Evolutionary conservation across 1,139 yeast species (phyloP), one percentile per base, ranked within the genome.

Genomic region (Chernovozyma sophiae-reginae): DNA sequence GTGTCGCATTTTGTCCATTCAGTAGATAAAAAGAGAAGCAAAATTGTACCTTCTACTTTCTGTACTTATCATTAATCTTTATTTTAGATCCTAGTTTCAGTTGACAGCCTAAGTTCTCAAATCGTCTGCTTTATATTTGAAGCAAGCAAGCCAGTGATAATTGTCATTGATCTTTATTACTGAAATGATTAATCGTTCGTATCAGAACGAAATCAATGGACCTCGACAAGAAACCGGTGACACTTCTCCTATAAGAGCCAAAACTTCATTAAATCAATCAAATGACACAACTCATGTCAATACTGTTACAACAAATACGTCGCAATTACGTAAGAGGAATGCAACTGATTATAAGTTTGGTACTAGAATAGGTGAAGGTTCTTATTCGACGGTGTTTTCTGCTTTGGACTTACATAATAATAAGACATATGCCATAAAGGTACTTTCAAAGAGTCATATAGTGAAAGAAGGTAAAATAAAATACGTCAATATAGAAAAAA

Each of bases 391-490:
- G 0, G 95, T 85, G 5, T 68, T 74, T 45, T 64, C 83, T 31
- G 94, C 89, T 1, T 69, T 81, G 1, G 87, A 85, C 45, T 53
- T 65, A 25, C 74, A 71, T 36, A 74, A 77, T 25, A 65, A 65
- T 26, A 73, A 74, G 44, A 72, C 81, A 5, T 85, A 74, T 53
- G 95, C 95, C 18, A 80, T 84, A 23, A 85, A 85, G 52, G 81
- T 84, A 2, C 67, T 84, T 36, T 81, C 81, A 43, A 85, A 85
- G 50, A 72, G 79, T 41, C 89, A 85, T 52, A 77, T 85, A 23
- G 86, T 84, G 36, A 78, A 77, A 48, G 94, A 85, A 53, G 83
- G 82, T 55, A 85, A 85, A 50, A 86, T 82, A 43, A 83, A 83
- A 50, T 83, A 83, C 52, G 90, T 83, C 39, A 83, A 82, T 51